Conservation (phyloP, 2,329 filamentous ascomycete genomes). For the Fusarium stilboides region DNA sequence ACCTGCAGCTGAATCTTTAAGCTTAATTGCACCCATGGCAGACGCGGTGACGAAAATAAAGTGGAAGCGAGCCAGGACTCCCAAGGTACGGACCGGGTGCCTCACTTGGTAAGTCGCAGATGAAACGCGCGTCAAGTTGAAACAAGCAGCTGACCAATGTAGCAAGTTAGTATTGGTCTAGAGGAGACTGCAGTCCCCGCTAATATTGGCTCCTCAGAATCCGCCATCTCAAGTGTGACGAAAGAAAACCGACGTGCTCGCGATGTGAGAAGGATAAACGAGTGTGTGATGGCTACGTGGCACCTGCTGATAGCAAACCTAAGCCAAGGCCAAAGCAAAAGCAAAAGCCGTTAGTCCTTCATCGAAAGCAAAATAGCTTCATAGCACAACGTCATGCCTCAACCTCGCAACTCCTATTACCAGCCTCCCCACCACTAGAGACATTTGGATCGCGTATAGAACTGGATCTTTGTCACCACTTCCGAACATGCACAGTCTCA, state of each 20-base stretch:
- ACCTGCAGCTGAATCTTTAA: not conserved
- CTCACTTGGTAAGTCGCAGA: conserved; percentile 13
- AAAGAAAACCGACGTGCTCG: conserved; percentile 22
- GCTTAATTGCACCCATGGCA: not conserved
- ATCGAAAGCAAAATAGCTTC: conserved; percentile 1
- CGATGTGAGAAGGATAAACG: conserved; percentile 25
- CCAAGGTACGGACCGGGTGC: conserved; percentile 34
- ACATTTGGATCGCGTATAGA: conserved; percentile 3
- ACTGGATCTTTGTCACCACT: conserved; percentile 21
- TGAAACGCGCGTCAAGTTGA: rapidly evolving
- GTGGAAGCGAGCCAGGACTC: conserved; percentile 15
- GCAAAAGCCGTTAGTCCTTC: not conserved
- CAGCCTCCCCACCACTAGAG: conserved; percentile 6
- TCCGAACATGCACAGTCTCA: conserved; percentile 5
- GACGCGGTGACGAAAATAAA: not conserved
- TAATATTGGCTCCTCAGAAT: conserved; percentile 13
- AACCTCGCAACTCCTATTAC: conserved; percentile 2
- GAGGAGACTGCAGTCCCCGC: rapidly evolving
- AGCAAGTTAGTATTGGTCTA: conserved; percentile 13
- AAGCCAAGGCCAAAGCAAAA: not conserved
- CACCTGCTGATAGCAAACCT: not conserved
- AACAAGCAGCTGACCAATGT: not conserved
- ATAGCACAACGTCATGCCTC: not conserved
- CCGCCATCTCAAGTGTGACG: conserved; percentile 34
- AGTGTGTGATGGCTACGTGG: conserved; percentile 21